phyloP scores from a whole-genome alignment of 2,329 filamentous ascomycete genomes.

The Sclerotinia trifoliorum region DNA sequence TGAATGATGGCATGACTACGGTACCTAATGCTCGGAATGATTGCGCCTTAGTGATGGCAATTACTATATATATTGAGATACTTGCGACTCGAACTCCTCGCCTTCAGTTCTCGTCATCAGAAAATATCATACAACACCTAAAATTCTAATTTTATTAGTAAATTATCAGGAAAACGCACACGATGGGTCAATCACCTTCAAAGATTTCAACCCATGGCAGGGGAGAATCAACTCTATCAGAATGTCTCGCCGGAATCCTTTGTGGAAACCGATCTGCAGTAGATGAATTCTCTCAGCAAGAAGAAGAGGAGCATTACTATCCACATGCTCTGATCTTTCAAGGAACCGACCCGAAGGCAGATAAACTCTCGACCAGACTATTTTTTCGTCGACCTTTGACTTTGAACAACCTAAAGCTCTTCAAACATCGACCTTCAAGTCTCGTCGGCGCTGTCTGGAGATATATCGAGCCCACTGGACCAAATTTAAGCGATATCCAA shows the following conservation, averaged over 20 bases:
- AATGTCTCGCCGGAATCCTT: neutral
- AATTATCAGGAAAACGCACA: neutral
- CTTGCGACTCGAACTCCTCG: too few relatives aligned
- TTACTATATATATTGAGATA: neutral
- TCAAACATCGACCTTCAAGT: neutral
- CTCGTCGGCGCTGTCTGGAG: neutral
- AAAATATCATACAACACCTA: neutral
- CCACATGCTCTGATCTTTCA: neutral
- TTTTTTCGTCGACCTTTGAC: neutral
- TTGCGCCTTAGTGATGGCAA: fast-evolving
- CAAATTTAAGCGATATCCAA: neutral
- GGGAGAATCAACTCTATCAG: neutral
- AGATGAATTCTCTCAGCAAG: neutral
- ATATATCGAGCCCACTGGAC: neutral
- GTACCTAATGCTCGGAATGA: neutral
- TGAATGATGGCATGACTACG: neutral
- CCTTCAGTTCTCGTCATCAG: neutral
- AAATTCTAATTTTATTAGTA: neutral
- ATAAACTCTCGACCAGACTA: neutral
- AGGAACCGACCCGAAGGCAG: neutral
- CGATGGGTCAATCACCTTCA: constrained; percentile 1
- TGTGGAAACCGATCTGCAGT: neutral
- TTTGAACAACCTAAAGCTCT: neutral
- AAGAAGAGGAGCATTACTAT: neutral
- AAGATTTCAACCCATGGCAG: neutral